A percentile compares a stretch with the other conserved stretches of the same genome.
Conservation (phyloP, 2,329 filamentous ascomycete species). For the Sordariomycetes sp. region DNA sequence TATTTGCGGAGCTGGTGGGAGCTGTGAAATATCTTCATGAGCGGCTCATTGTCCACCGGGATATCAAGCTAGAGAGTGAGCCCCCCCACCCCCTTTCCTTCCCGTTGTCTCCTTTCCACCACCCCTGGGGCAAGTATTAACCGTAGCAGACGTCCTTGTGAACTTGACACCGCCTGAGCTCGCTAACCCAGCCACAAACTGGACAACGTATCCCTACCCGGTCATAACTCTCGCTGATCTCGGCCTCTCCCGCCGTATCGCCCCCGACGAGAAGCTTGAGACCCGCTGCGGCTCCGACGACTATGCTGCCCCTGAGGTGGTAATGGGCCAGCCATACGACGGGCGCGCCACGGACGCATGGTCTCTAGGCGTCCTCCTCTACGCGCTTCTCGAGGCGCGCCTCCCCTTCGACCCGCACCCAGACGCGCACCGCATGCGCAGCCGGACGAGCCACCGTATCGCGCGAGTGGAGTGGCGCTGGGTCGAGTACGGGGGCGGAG, state of each 20-base stretch:
- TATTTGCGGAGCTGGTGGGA: conserved; percentile 81
- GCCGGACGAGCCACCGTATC: conserved; percentile 84
- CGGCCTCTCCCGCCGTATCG: conserved; percentile 76
- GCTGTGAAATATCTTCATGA: conserved; percentile 81
- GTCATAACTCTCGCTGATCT: conserved; percentile 86
- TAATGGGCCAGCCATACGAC: conserved; percentile 91
- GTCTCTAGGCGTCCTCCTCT: conserved; percentile 88
- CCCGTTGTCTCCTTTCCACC: neutral
- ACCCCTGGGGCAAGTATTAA: neutral
- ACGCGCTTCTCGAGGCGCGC: conserved; percentile 85
- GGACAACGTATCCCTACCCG: conserved; percentile 67
- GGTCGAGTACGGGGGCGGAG: conserved; percentile 66
- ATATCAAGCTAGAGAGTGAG: conserved; percentile 94
- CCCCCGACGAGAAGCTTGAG: conserved; percentile 78
- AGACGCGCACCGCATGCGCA: conserved; percentile 65
- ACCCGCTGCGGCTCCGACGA: conserved; percentile 94
- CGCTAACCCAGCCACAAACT: conserved; percentile 52
- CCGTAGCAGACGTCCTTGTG: conserved; percentile 67
- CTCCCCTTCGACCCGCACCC: conserved; percentile 87
- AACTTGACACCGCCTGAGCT: conserved; percentile 66
- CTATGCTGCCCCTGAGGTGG: conserved; percentile 91
- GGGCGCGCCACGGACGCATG: conserved; percentile 87
- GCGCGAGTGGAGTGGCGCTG: conserved; percentile 93
- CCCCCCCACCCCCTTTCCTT: conserved; percentile 9
- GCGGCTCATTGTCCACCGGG: conserved; percentile 81